A percentile compares a stretch with the other conserved stretches of the same genome.
Evolutionary conservation across 768 basidiomycete species (phyloP).

Genomic region (Tricholoma saponaceum): DNA sequence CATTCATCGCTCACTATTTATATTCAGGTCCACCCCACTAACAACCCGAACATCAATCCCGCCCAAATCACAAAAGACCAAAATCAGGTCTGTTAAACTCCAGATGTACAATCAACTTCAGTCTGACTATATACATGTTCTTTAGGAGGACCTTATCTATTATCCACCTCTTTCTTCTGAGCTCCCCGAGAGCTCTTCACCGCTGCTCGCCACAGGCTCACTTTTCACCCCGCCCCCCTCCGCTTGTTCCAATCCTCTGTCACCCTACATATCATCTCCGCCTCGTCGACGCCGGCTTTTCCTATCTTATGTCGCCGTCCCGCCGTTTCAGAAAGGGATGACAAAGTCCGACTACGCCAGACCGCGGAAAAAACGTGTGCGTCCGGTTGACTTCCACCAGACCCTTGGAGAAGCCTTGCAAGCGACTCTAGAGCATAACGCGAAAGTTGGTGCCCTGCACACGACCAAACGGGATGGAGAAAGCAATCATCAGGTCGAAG

Average conservation of each 20-base stretch:
- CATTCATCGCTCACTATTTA: slow-evolving; percentile 17
- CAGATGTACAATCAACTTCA: background rate
- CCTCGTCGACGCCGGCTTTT: slow-evolving; percentile 4
- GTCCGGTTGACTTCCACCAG: background rate
- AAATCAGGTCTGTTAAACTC: background rate
- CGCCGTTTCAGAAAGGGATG: slow-evolving; percentile 14
- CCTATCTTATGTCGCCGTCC: slow-evolving; percentile 21
- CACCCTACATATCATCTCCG: background rate
- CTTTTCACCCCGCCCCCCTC: slow-evolving; percentile 7
- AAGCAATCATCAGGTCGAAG: background rate
- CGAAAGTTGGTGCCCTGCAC: background rate
- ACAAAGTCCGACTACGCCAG: slow-evolving; percentile 13
- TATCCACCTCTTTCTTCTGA: background rate
- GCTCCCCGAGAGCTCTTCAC: background rate
- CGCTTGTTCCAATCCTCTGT: slow-evolving; percentile 6
- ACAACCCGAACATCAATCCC: background rate
- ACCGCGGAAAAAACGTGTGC: background rate
- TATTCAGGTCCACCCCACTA: background rate
- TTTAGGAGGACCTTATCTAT: background rate
- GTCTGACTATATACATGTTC: background rate
- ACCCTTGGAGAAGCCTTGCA: slow-evolving; percentile 13
- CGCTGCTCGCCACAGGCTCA: background rate
- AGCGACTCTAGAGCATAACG: slow-evolving; percentile 12
- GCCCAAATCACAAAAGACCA: background rate
- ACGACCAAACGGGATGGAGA: background rate